These are phyloP conservation scores for Endothia cerciana DNA, from an alignment of 2,329 filamentous ascomycete species.

Conservation along the genomic window DNA sequence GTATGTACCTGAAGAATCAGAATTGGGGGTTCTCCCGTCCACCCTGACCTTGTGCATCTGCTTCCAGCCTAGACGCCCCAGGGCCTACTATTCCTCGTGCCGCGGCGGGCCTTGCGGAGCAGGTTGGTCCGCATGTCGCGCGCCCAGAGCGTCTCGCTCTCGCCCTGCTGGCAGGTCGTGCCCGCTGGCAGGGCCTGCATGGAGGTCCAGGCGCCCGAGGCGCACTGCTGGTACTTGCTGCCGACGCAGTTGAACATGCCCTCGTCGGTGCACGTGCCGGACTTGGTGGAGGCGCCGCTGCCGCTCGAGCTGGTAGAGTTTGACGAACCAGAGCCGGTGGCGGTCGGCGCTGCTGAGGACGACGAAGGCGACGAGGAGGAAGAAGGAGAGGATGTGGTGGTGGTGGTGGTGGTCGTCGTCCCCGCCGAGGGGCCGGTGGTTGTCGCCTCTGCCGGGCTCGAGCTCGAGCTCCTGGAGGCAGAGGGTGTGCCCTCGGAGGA, in stretches of 20 bases:
- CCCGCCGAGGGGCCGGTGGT: constrained; percentile 14
- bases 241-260: constrained; percentile 43
- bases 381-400: constrained; percentile 1
- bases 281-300: constrained; percentile 28
- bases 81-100: neutral
- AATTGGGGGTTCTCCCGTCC: neutral
- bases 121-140: neutral
- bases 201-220: constrained; percentile 37
- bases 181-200: constrained; percentile 37
- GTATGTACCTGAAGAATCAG: constrained; percentile 8
- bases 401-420: constrained; percentile 8
- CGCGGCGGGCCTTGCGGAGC: constrained; percentile 18
- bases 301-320: constrained; percentile 16
- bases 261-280: constrained; percentile 38
- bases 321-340: constrained; percentile 16
- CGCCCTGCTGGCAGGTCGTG: constrained; percentile 37
- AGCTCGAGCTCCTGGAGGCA: neutral
- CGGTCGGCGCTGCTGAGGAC: constrained; percentile 9
- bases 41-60: neutral
- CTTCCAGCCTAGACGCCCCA: neutral
- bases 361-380: constrained; percentile 10
- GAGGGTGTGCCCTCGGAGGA: too few relatives aligned
- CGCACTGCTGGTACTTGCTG: constrained; percentile 41
- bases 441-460: neutral
- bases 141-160: constrained; percentile 25